These are phyloP conservation scores for Rhytidiadelphus loreus DNA, from an alignment of 225 moss, liverwort and hornwort genomes.

Conservation along the genomic window DNA sequence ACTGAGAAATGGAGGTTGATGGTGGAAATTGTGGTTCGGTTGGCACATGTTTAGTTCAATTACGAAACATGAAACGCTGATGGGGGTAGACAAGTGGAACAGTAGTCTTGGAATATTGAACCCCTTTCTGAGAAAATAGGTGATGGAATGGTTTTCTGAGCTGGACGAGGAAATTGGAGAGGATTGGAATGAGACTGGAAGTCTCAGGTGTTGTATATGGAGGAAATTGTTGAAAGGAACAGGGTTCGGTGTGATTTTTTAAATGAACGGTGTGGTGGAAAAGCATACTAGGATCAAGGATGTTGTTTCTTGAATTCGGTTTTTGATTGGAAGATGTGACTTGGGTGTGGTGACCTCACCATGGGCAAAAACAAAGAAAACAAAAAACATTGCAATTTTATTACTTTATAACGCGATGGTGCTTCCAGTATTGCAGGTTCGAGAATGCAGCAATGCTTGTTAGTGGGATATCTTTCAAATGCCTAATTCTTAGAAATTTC, in stretches of 20 bases:
- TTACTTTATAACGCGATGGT: slow-evolving; percentile 2
- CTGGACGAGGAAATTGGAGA: neutral
- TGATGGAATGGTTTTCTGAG: neutral
- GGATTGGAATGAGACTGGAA: neutral
- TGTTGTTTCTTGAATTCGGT: neutral
- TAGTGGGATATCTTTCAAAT: neutral
- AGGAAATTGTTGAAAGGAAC: neutral
- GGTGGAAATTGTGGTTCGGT: neutral
- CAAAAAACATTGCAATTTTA: neutral
- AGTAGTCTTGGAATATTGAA: neutral
- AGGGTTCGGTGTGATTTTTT: neutral
- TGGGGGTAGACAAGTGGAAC: neutral
- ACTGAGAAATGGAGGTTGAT: neutral
- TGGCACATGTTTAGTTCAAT: neutral
- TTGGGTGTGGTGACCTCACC: neutral
- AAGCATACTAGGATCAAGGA: neutral
- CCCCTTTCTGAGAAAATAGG: neutral
- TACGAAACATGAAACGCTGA: neutral
- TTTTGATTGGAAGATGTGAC: neutral
- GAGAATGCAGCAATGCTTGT: neutral
- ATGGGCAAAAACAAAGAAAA: neutral
- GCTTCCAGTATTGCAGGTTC: slow-evolving; percentile 16
- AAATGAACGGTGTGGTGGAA: neutral
- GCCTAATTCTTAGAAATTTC: slow-evolving; percentile 3
- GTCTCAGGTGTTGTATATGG: neutral